These are phyloP conservation scores for Zoysia japonica DNA, from an alignment of 176 grass and related monocot species.

Conservation along the genomic window DNA sequence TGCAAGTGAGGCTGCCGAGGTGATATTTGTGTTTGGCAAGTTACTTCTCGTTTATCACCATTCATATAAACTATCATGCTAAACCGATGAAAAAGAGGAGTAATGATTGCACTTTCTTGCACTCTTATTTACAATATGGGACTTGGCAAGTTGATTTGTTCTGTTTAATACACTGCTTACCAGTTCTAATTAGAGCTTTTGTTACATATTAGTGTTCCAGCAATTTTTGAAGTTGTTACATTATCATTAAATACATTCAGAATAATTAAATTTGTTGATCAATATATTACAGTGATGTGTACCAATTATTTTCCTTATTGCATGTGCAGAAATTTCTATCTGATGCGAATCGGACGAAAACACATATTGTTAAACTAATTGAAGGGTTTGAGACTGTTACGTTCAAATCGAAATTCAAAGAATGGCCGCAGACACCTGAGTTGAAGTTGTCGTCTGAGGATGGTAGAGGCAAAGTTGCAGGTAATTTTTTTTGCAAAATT, in stretches of 20 bases:
- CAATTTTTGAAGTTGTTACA: slow-evolving; percentile 21
- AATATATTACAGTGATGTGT: slow-evolving; percentile 16
- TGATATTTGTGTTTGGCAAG: slow-evolving; percentile 33
- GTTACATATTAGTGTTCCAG: slow-evolving; percentile 13
- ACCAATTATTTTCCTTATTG: slow-evolving; percentile 24
- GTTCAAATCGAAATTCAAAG: slow-evolving; percentile 88
- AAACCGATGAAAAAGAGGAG: background rate
- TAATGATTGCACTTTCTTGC: background rate
- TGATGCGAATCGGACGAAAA: slow-evolving; percentile 54
- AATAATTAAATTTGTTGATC: background rate
- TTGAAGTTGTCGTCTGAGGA: slow-evolving; percentile 86
- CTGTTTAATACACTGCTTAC: background rate
- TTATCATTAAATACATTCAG: background rate
- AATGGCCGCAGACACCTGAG: slow-evolving; percentile 78
- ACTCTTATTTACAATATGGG: slow-evolving; percentile 12
- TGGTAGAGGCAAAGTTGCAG: slow-evolving; percentile 98
- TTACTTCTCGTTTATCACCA: slow-evolving; percentile 6
- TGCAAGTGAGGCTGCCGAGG: slow-evolving; percentile 82
- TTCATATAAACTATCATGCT: slow-evolving; percentile 3
- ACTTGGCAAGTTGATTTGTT: background rate
- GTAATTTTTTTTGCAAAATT: slow-evolving; percentile 45
- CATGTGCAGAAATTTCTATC: slow-evolving; percentile 67
- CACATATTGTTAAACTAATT: slow-evolving; percentile 75
- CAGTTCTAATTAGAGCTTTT: background rate
- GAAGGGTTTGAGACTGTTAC: slow-evolving; percentile 84